Evolutionary conservation across 495 filamentous ascomycete genomes (phyloP), one percentile per base, ranked within the genome.

Genomic region (Penicillium tannophilum): DNA sequence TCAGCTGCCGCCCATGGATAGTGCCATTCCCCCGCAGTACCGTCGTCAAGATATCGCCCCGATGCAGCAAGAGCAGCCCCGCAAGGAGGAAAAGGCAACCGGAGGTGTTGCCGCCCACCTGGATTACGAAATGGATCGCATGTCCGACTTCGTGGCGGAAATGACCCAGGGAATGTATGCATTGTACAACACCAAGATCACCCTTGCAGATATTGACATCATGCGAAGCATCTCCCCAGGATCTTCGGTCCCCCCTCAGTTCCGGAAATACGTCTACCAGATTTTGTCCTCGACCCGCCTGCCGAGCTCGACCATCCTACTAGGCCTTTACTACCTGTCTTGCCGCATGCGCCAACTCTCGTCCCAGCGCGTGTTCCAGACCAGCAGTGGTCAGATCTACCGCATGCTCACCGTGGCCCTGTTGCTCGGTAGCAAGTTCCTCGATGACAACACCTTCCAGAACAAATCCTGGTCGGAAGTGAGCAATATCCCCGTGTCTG

Each of bases 401-500:
- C 88, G 92, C 52, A 90, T 97, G 85, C 82, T 98, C 54, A 97
- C 92, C 14, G 89, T 93, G 54, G 82, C 88, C 16, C 81, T 99
- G 33, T 79, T 99, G 42, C 83, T 99, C 33, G 94, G 93, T 52
- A 97, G 93, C 80, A 99, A 99, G 76, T 99, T 99, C 67, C 74
- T 98, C 54, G 94, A 99, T 68, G 94, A 99, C 74, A 98, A 98
- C 75, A 99, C 94, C 16, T 99, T 98, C 75, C 92, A 97, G 80
- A 99, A 98, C 77, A 90, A 93, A 54, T 98, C 95, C 7, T 99
- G 94, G 94, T 89, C 95, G 4, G 95, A 99, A 68, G 94, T 99
- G 24, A 98, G 92, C 75, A 91, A 89, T 56, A 97, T 99, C 59
- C 74, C 88, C 20, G 92, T 99, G 23, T 62, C 79, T 24, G 93